phyloP scores from a whole-genome alignment of 352 stramenopile genomes.

The Phytophthora syringae region DNA sequence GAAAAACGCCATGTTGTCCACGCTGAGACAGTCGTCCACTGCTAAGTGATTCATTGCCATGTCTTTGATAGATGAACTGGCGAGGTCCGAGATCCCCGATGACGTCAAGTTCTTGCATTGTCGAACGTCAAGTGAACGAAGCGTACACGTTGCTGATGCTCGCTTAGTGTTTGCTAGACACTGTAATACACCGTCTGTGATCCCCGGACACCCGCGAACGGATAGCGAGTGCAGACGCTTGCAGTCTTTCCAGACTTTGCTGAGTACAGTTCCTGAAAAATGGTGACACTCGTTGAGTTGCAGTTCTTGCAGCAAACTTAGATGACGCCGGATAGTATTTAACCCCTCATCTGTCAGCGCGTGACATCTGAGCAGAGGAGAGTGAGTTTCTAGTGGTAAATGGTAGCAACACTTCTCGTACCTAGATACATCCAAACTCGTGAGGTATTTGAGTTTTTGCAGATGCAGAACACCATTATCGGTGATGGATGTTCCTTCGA shows the following conservation, averaged over 20 bases:
- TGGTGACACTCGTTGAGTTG: conserved; percentile 68
- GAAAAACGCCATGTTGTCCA: conserved; percentile 82
- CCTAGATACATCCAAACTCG: conserved; percentile 40
- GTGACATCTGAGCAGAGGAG: conserved; percentile 37
- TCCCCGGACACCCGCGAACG: conserved; percentile 45
- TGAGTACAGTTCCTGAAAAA: conserved; percentile 56
- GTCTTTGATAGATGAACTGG: conserved; percentile 38
- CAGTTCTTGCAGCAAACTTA: conserved; percentile 55
- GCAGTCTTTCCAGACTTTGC: conserved; percentile 67
- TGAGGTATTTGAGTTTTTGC: conserved; percentile 39
- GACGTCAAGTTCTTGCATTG: conserved; percentile 74
- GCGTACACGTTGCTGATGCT: conserved; percentile 17
- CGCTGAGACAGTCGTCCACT: conserved; percentile 59
- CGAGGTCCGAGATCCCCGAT: conserved; percentile 62
- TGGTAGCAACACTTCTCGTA: conserved; percentile 1
- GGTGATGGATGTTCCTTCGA: conserved; percentile 41
- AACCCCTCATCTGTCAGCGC: conserved; percentile 64
- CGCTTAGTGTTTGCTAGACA: conserved; percentile 62
- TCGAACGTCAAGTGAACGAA: conserved; percentile 54
- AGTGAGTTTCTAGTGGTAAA: background rate
- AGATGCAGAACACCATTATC: conserved; percentile 30
- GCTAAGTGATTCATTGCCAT: conserved; percentile 33
- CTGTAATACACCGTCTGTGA: conserved; percentile 66
- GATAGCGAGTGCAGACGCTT: conserved; percentile 51
- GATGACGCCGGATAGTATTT: conserved; percentile 46